Base-by-base conservation (phyloP, 176 grass and related monocot genomes). In the Bromus sterilis region DNA sequence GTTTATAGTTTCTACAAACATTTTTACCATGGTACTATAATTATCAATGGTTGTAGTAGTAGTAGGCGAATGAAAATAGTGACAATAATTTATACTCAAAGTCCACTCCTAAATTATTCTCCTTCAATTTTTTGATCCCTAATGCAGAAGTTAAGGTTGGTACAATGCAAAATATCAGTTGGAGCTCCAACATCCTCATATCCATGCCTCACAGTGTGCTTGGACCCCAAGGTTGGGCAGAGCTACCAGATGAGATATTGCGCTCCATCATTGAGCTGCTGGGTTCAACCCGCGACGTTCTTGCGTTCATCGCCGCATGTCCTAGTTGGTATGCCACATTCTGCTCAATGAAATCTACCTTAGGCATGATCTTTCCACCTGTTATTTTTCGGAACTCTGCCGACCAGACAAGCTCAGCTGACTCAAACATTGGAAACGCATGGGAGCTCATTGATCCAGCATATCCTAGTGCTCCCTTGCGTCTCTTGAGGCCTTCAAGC, bases 151-250 rank as follows among this genome's bases (percentile, higher is more conserved):
- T 51, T 21, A 18, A 51, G 20, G 48, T 18, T 51, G 48, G 20
- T 21, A 51, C 16, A 5, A 21, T 51, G 48, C 48, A 51, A 51
- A 51, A 51, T 2, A 51, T 20, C 48, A 51, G 20, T 6, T 6
- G 18, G 48, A 51, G 48, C 48, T 51, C 48, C 48, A 7, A 51
- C 48, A 8, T 2, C 48, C 16, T 18, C n/a, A 23, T 56, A 31
- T 66, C 82, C 11, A n/a, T 18, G 18, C n/a, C n/a, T n/a, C 1
- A 30, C 33, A 15, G 59, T 34, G 23, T 29, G 4, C 56, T n/a
- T 32, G 31, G 12, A 34, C 7, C 21, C 25, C 57, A 68, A 68
- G 85, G 71, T 8, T 87, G 89, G 84, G 75, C 84, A 10, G 80
- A 84, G 10, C 70, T 91, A 21, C 75, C 39, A 9, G 69, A 84